Evolutionary conservation across 768 basidiomycete species (phyloP).

Genomic region (Auricularia auricula-judae): DNA sequence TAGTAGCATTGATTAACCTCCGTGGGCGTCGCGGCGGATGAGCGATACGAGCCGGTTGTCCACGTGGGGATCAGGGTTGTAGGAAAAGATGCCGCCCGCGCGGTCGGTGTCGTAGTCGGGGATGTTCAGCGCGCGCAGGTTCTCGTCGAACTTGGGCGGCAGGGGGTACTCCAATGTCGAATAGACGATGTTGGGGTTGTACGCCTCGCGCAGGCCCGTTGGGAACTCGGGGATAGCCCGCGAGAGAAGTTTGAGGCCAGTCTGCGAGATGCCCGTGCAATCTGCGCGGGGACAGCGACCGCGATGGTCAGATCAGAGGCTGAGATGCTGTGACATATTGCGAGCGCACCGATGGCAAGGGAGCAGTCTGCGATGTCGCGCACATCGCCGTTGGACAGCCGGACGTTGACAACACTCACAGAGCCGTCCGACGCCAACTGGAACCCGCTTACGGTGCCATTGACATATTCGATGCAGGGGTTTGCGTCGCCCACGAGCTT

Average conservation of each 20-base stretch:
- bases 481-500: slow-evolving; percentile 16
- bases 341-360: slow-evolving; percentile 15
- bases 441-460: slow-evolving; percentile 20
- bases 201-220: slow-evolving; percentile 10
- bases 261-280: slow-evolving; percentile 19
- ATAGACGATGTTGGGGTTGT: slow-evolving; percentile 18
- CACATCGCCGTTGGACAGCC: slow-evolving; percentile 9
- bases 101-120: slow-evolving; percentile 10
- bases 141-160: slow-evolving; percentile 9
- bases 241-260: slow-evolving; percentile 18
- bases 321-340: neutral
- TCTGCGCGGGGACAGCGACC: slow-evolving; percentile 12
- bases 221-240: slow-evolving; percentile 6
- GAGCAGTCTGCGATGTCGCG: slow-evolving; percentile 7
- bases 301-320: neutral
- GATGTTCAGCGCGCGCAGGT: slow-evolving; percentile 3
- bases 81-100: slow-evolving; percentile 7
- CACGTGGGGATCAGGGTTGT: slow-evolving; percentile 6
- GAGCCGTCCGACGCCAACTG: neutral
- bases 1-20: slow-evolving; percentile 8
- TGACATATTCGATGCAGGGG: slow-evolving; percentile 14
- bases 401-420: neutral
- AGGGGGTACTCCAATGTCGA: slow-evolving; percentile 10
- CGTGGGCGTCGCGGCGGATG: slow-evolving; percentile 8
- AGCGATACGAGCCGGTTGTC: slow-evolving; percentile 9